A percentile compares a stretch with the other conserved stretches of the same genome.
These are phyloP conservation scores for Sporothrix euskadiensis DNA, from an alignment of 2,329 filamentous ascomycete genomes.

Conservation along the genomic window DNA sequence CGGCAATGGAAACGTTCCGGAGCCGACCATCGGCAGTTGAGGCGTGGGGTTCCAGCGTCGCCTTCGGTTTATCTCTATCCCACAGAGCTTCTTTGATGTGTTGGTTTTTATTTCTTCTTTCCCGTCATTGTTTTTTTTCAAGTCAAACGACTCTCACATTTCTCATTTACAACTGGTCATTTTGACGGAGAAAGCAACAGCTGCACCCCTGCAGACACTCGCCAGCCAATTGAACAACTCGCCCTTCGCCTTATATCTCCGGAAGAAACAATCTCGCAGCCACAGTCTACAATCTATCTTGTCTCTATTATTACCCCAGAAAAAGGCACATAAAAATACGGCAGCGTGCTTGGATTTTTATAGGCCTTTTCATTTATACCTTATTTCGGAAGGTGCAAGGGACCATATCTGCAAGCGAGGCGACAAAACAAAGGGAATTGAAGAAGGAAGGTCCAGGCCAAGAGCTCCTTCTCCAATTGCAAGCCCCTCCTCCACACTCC, in stretches of 20 bases:
- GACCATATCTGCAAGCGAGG: background rate
- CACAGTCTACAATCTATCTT: background rate
- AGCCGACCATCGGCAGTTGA: conserved; percentile 17
- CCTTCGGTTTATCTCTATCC: conserved; percentile 14
- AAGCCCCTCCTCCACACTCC: conserved; percentile 13
- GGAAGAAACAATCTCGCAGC: background rate
- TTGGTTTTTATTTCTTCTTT: background rate
- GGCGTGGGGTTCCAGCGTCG: conserved; percentile 5
- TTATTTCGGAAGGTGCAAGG: background rate
- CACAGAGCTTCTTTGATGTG: background rate
- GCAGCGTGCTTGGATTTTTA: background rate
- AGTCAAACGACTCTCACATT: background rate
- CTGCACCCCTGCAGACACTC: background rate
- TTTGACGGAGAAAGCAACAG: background rate
- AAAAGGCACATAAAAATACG: background rate
- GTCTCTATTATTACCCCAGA: background rate
- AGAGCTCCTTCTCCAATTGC: background rate
- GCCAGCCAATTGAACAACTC: background rate
- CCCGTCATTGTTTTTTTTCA: background rate
- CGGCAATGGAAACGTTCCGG: conserved; percentile 19
- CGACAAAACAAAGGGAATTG: background rate
- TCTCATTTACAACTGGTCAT: background rate
- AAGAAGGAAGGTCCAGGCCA: conserved; percentile 1
- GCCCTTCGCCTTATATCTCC: background rate
- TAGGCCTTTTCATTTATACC: background rate